Conservation (phyloP, 2,329 filamentous ascomycete species). For the Westerdykella ornata region DNA sequence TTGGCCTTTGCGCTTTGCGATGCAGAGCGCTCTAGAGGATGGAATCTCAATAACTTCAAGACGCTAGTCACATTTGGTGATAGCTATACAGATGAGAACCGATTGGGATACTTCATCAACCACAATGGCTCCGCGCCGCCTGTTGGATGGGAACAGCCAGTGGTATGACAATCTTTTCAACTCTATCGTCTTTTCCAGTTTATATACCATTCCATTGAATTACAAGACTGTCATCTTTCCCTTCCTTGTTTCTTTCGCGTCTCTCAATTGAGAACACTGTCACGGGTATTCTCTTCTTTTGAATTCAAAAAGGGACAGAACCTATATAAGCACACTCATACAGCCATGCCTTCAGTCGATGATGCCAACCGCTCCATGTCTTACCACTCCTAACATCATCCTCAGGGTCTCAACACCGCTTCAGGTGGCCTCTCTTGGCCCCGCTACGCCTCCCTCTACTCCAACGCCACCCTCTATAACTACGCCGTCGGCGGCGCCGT, state of each 20-base stretch:
- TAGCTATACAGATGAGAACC: conserved; percentile 68
- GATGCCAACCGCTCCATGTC: neutral
- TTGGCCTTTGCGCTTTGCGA: conserved; percentile 15
- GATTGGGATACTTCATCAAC: conserved; percentile 56
- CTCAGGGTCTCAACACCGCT: conserved; percentile 47
- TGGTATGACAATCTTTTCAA: no score
- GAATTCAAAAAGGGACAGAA: neutral
- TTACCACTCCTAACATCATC: neutral
- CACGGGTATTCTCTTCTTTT: neutral
- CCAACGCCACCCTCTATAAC: conserved; percentile 52
- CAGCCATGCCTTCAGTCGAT: no score
- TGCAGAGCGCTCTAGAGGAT: conserved; percentile 15
- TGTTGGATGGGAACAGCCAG: conserved; percentile 49
- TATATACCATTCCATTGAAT: conserved; percentile 1
- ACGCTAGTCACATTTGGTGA: conserved; percentile 66
- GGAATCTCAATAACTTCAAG: conserved; percentile 48
- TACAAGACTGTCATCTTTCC: neutral
- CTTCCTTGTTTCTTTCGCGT: neutral
- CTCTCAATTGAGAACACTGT: neutral
- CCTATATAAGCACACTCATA: neutral
- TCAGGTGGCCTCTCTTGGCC: conserved; percentile 64
- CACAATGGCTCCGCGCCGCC: conserved; percentile 56
- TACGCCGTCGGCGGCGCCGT: conserved; percentile 69
- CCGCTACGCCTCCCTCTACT: conserved; percentile 56
- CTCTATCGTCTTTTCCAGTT: neutral